Evolutionary conservation across 345 rosid species (phyloP), one percentile per base, ranked within the genome.

Genomic region (Gossypium mustelinum): DNA sequence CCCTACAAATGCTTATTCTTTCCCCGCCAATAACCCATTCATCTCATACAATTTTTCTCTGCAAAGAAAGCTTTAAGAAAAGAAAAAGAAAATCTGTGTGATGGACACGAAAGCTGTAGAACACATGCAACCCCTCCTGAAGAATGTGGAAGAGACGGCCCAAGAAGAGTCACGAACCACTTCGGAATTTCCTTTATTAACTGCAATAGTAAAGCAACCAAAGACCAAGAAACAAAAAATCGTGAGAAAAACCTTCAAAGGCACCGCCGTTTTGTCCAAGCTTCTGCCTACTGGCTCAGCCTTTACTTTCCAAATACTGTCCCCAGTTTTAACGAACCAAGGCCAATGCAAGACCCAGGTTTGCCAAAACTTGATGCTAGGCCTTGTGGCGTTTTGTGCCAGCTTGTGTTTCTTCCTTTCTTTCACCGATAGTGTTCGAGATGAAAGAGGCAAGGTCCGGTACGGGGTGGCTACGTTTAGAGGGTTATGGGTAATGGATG

Each of bases 261-360:
- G 94, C 41, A 86, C 94, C 7, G 84, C 88, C 6, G 68, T 79
- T 66, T 25, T 92, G 17, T 69, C 94, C 13, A 90, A 81, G 79
- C 94, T 89, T 58, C 85, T 87, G 13, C 93, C 94, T 0, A 89
- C 98, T 3, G 89, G 96, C 14, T 87, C 97, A 0, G 93, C 90
- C 45, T 87, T 92, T 51, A 72, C 86, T 16, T 92, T 90, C 77
- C 96, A 94, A 70, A 68, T 90, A 65, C 29, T 90, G 13, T 89
- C 94, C 11, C 98, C 98, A 2, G 73, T 86, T 16, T 10, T 90
- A 44, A 87, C 96, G 0, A 86, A 88, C 78, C 88, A 82, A 11
- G 97, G 97, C 6, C 85, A 86, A 75, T 94, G 97, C 70, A 78
- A 62, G 16, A 81, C 86, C 60, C 4, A 74, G 2, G 34, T 86